Percentiles rank a stretch among this genome's conserved stretches.
phyloP scores from a whole-genome alignment of 169 alveolate genomes.

The Plasmodium relictum region DNA sequence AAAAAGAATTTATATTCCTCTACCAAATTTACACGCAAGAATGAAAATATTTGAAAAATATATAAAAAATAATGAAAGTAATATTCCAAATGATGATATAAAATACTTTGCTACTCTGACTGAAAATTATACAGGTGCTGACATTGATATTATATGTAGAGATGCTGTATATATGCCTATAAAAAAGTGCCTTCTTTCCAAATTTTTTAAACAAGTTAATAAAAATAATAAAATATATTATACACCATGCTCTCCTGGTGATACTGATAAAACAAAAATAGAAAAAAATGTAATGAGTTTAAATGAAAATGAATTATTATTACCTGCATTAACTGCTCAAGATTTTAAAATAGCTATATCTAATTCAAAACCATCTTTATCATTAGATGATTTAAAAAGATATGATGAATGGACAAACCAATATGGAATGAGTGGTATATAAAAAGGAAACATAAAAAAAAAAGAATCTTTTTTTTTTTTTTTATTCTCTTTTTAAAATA shows the following conservation, averaged over 20 bases:
- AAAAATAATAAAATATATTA: constrained; percentile 66
- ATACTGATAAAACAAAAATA: constrained; percentile 82
- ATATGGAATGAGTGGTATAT: constrained; percentile 83
- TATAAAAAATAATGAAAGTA: constrained; percentile 78
- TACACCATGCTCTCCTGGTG: constrained; percentile 89
- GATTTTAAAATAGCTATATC: constrained; percentile 77
- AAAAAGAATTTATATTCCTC: constrained; percentile 97
- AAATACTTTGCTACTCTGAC: constrained; percentile 80
- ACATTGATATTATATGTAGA: constrained; percentile 80
- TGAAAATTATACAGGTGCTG: constrained; percentile 86
- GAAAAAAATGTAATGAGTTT: constrained; percentile 87
- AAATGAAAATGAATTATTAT: constrained; percentile 84
- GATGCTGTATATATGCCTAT: constrained; percentile 85
- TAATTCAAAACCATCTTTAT: constrained; percentile 42
- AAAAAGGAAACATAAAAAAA: background rate
- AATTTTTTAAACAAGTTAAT: constrained; percentile 80
- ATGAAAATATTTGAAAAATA: constrained; percentile 87
- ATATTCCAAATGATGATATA: constrained; percentile 88
- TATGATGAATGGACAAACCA: constrained; percentile 86
- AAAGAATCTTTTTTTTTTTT: too few relatives aligned
- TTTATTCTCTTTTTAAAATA: too few relatives aligned
- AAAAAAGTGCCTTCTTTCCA: constrained; percentile 79
- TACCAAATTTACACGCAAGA: constrained; percentile 97
- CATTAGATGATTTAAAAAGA: constrained; percentile 79
- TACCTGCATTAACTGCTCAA: constrained; percentile 83